Evolutionary conservation across 2,329 filamentous ascomycete species (phyloP), one percentile per base, ranked within the genome.

Genomic region (Daldinia sp.): DNA sequence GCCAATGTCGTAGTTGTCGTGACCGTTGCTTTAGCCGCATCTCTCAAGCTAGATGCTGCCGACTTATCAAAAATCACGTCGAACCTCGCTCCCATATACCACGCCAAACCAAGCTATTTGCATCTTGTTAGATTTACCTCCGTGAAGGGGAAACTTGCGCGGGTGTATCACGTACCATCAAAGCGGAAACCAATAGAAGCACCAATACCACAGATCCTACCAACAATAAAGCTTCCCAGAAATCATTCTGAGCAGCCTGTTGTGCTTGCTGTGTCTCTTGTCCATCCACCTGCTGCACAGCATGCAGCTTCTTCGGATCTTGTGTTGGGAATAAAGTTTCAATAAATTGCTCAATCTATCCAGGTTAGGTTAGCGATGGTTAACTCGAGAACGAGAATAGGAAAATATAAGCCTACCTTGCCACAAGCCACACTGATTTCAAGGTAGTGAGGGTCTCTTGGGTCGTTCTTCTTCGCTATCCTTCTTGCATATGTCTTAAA

Each of bases 401-500:
- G 6, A 9, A 1, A 30, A 28, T 65, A 72, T 67, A 56, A 72
- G 77, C 44, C 44, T 78, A 95, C 93, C 87, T 93, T 94, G 77
- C 89, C 95, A 78, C 95, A 97, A 62, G 92, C 91, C 71, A 94
- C 89, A 81, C 94, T 97, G 78, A 99, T 98, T 77, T 93, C 91
- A 51, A 98, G 83, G 82, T 92, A 99, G 79, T 94, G 95, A 50
- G 95, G 96, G 76, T 99, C 96, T 75, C 90, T 90, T 0, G 96
- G 95, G 71, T 94, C 93, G 81, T 98, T 98, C 88, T 96, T 98
- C 84, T 92, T 90, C 77, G 94, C 92, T 79, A 99, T 98, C 79
- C 88, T 89, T 74, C 92, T 89, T 7, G 89, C 85, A 76, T 97
- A 97, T 74, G 82, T 85, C 76, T 88, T 88, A 86, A 98, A 98